Evolutionary conservation across 768 basidiomycete species (phyloP).

Genomic region (Calocera cornea): DNA sequence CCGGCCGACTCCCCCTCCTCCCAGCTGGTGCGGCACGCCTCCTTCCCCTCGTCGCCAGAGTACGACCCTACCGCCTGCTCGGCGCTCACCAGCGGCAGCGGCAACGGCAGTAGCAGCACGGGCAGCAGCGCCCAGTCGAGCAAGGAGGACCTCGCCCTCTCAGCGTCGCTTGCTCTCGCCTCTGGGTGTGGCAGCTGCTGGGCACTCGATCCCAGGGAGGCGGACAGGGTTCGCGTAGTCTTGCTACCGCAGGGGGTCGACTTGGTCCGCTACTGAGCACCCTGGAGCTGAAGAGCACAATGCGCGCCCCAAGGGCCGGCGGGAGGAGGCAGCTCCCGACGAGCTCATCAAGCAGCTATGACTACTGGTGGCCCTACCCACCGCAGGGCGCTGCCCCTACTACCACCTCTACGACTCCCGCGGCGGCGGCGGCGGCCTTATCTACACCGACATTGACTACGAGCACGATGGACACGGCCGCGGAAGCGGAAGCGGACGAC

Average conservation of each 20-base stretch:
- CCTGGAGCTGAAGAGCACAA: too few species aligned
- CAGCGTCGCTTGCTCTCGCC: too few species aligned
- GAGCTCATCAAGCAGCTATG: slow-evolving; percentile 17
- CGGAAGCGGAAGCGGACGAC: not conserved
- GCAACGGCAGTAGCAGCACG: too few species aligned
- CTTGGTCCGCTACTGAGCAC: not conserved
- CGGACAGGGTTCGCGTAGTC: not conserved
- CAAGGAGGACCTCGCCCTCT: not conserved
- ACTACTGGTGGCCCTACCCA: slow-evolving; percentile 32
- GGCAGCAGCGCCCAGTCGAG: slow-evolving; percentile 10
- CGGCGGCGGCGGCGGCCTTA: not conserved
- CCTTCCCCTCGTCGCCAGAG: slow-evolving; percentile 30
- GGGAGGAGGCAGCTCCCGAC: not conserved
- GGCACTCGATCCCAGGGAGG: not conserved
- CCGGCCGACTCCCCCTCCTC: slow-evolving; percentile 61
- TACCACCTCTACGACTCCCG: slow-evolving; percentile 10
- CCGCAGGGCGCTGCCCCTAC: slow-evolving; percentile 16
- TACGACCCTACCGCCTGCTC: not conserved
- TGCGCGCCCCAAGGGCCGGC: too few species aligned
- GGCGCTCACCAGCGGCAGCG: slow-evolving; percentile 25
- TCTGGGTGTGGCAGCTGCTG: not conserved
- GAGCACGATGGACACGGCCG: not conserved
- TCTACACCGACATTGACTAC: not conserved
- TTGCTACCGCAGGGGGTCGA: not conserved
- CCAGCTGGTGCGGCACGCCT: slow-evolving; percentile 60